Evolutionary conservation across 108 stramenopile genomes (phyloP), one percentile per base, ranked within the genome.

Genomic region (Skeletonema tropicum): DNA sequence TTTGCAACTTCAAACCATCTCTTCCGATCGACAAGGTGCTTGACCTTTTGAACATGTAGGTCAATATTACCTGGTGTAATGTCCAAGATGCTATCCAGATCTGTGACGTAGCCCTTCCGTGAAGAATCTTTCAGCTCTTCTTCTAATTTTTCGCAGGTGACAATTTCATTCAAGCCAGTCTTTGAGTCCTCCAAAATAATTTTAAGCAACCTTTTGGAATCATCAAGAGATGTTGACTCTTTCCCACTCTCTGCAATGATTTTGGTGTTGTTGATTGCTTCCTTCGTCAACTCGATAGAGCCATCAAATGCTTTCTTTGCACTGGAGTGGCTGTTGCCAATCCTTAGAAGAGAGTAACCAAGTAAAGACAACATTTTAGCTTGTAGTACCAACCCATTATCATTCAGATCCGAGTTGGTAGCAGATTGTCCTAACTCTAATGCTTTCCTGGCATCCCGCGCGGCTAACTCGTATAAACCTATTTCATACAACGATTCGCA

Each of bases 401-500:
- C 64, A 49, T 57, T 23, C 39, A 17, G 52, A 33, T 52, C 25
- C 31, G 65, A 36, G 55, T 11, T 29, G 32, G 73, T 48, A n/a
- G 55, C 11, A 17, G 49, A 25, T 38, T 82, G 61, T 64, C 75
- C 74, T 42, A 73, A 77, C 26, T 71, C 64, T 58, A 94, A 68
- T 26, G 85, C 86, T 35, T 68, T 75, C 12, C 77, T 42, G 42
- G 87, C 90, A 67, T 94, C 93, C 10, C 41, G 57, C 14, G 66
- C 86, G 12, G 88, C 75, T 11, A 87, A 83, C 19, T 76, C 74
- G 63, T 80, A 89, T 15, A 86, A 88, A 6, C 89, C 92, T 31
- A 87, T 61, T 78, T 86, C 88, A n/a, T 88, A 57, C 10, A 89
- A 68, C 12, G 77, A 80, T 14, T 84, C 89, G 8, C 83, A 82